Base-by-base conservation (phyloP, 106 monocot species). In the Chionographis japonica region DNA sequence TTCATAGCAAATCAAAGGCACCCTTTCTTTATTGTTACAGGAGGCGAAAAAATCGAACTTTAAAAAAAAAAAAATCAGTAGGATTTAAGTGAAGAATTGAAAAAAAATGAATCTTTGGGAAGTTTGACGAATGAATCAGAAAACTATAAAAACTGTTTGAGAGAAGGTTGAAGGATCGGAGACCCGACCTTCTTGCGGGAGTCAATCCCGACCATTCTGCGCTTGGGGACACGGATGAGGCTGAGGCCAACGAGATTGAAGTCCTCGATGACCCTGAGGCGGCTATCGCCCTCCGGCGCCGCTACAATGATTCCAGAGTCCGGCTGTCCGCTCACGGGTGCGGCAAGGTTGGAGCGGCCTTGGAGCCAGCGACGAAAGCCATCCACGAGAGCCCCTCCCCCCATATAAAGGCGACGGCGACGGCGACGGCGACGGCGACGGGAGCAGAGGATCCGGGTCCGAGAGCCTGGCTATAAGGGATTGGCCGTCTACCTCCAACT, bases 361-460 rank as follows among this genome's bases (percentile, higher is more conserved):
- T 79, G 72, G 72, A 86, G 77, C 82, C 71, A 82, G 65, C 82
- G 82, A 62, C 86, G 86, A 12, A 86, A 72, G 56, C 82, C 82
- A 58, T 77, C 82, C 52, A 79, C 86, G 64, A 86, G 60, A 38
- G 77, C 61, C 2, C 85, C 85, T 62, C 78, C 78, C 68, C 85
- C 85, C 84, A 84, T 79, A 74, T 46, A 46, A 46, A 0, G 9
- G 46, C 46, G 46, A 15, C 2, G 15, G 54, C 54, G 54, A 15
- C 15, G 10, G 50, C 10, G 12, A 7, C 50, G 50, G 50, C 12
- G 50, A 50, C n/a, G n/a, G 54, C 13, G 54, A 12, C 13, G 54
- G 14, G 54, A 15, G 54, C 54, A 14, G n/a, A 6, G 2, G n/a
- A 54, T 15, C n/a, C 2, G 15, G 12, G 12, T 15, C 54, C 54